Evolutionary conservation across 495 filamentous ascomycete species (phyloP), one percentile per base, ranked within the genome.

Genomic region (Aspergillus nanangensis): DNA sequence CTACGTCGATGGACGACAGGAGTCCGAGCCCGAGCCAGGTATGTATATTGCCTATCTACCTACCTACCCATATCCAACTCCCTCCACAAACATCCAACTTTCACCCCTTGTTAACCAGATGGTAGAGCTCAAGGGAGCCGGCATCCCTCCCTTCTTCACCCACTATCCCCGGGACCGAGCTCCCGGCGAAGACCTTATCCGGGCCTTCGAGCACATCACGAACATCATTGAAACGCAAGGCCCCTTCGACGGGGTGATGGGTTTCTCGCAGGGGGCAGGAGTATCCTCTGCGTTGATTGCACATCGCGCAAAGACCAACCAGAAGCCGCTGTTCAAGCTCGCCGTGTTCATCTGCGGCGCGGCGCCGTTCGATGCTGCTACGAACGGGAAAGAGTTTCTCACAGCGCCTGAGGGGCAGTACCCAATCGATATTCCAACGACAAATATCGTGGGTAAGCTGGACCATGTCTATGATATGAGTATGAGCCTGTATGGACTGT

Each of bases 181-280:
- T 2, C 67, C 67, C 5, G 51, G 63, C 37, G 44, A 58, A 11
- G 38, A 54, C 34, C 44, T 74, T 5, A 7, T 20, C 27, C 53
- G 52, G 19, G 67, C 69, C 9, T 60, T 70, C 38, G 58, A 65
- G 8, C 57, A 71, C 37, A 55, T 57, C 15, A 19, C 58, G 10
- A 47, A 55, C n/a, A 52, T 61, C 7, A 64, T 74, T 15, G 45
- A 58, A 8, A 49, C 41, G 3, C 47, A 70, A 13, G 69, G 69
- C 5, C 71, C 71, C n/a, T 75, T 74, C 41, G 71, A 75, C 24
- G 71, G 52, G 2, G 62, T 75, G 7, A 64, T 75, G 43, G 70
- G 67, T 7, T 75, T 74, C 52, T 71, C 67, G 7, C 69, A 75
- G 35, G 71, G 71, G 24, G 70, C 59, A 3, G 66, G 63, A 1